Evolutionary conservation across 2,329 filamentous ascomycete species (phyloP).

Genomic region (Stachybotrys chartarum): DNA sequence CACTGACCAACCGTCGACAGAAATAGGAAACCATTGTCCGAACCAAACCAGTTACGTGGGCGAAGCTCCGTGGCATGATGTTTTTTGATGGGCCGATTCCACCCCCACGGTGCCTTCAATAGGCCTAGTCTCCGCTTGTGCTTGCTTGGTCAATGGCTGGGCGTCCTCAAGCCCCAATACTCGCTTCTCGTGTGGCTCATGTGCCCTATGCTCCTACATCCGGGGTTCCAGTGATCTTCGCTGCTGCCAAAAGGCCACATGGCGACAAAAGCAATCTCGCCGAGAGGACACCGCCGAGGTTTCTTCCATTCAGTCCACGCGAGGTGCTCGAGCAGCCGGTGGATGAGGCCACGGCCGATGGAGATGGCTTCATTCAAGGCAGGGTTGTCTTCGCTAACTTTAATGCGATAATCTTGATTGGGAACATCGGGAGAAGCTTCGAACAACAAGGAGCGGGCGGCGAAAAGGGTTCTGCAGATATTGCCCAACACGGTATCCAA

Average conservation of each 20-base stretch:
- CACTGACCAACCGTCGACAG: neutral
- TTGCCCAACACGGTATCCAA: conserved; percentile 27
- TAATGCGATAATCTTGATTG: conserved; percentile 4
- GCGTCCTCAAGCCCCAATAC: conserved; percentile 13
- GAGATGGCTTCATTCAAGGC: conserved; percentile 10
- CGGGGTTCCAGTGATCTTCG: conserved; percentile 41
- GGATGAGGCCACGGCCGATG: conserved; percentile 10
- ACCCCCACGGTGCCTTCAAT: neutral
- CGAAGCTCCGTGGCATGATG: neutral
- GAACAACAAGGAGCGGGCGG: conserved; percentile 11
- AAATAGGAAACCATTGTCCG: neutral
- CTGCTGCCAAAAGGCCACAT: conserved; percentile 54
- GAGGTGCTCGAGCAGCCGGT: conserved; percentile 37
- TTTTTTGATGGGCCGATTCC: neutral
- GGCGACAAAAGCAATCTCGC: conserved; percentile 53
- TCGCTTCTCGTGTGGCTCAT: conserved; percentile 10
- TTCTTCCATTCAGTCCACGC: conserved; percentile 55
- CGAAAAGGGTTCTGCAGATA: conserved; percentile 29
- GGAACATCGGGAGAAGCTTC: conserved; percentile 7
- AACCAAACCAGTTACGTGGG: no score
- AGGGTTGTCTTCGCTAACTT: neutral
- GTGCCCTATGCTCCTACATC: conserved; percentile 18
- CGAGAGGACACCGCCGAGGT: conserved; percentile 42
- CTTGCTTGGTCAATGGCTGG: no score
- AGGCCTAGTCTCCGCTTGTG: neutral